Base-by-base conservation (phyloP, 352 stramenopile species). In the Globisporangium orthogonon region DNA sequence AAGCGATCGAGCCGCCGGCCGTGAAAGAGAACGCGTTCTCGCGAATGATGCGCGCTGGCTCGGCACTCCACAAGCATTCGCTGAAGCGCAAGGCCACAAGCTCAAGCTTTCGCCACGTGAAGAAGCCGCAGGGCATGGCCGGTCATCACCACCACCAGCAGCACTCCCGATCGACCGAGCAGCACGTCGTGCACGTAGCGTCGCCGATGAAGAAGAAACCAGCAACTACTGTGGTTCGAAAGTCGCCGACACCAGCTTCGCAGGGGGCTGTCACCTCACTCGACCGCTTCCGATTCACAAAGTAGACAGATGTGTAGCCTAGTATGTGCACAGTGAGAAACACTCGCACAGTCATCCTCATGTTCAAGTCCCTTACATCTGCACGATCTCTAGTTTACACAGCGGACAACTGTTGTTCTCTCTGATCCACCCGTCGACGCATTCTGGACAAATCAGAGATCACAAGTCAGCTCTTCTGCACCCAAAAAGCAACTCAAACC, bases 381-480 rank as follows among this genome's bases (percentile, higher is more conserved):
- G 15, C 35, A 62, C 58, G 30, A 91, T 87, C 65, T 88, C 72
- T 51, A 70, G 50, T 63, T 91, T 91, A 57, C 80, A 91, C 15
- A 91, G 60, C 33, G 80, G 80, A 50, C 80, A 91, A 65, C 74
- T 89, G 54, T 91, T 91, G 64, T 91, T 88, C 62, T 89, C 74
- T 40, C 66, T 78, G 46, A 91, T 76, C 80, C 80, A 91, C 23
- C 75, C 74, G 49, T 60, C 62, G 37, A 88, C 80, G 62, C 80
- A 91, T 59, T 84, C 80, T 87, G 52, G 18, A 61, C 1, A 28
- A 49, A 46, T n/a, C 14, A 41, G 23, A 23, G 18, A n/a, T 1
- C 18, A 56, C 45, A 30, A 7, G n/a, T 49, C n/a, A 49, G 44
- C 37, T 31, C 9, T 13, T 13, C 17, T 28, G 7, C 40, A n/a